Evolutionary conservation across 495 filamentous ascomycete species (phyloP).

Genomic region (Neohortaea acidophila): DNA sequence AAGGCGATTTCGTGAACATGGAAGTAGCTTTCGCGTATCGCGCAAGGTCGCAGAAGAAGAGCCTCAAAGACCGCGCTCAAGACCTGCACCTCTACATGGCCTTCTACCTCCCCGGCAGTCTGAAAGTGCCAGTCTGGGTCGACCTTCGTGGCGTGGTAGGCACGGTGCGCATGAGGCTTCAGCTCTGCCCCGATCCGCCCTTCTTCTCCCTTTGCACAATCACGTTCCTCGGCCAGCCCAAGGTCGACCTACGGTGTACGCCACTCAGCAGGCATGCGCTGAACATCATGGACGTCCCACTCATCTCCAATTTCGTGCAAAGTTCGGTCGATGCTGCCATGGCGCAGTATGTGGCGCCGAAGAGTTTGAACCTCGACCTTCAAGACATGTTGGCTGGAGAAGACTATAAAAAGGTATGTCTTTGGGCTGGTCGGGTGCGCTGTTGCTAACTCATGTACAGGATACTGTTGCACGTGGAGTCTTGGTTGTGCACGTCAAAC

Average conservation of each 20-base stretch:
- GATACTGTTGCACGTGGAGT: conserved; percentile 51
- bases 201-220: conserved; percentile 56
- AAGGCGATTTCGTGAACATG: conserved; percentile 57
- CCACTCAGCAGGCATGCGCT: conserved; percentile 49
- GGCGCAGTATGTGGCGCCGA: conserved; percentile 57
- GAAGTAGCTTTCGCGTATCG: conserved; percentile 58
- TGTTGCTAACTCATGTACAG: too few relatives aligned
- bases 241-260: conserved; percentile 51
- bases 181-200: conserved; percentile 55
- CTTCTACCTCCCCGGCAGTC: conserved; percentile 46
- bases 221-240: conserved; percentile 62
- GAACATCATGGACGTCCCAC: conserved; percentile 55
- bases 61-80: conserved; percentile 43
- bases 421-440: too few relatives aligned
- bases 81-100: conserved; percentile 54
- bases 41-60: conserved; percentile 38
- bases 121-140: conserved; percentile 54
- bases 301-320: conserved; percentile 59
- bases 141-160: conserved; percentile 52
- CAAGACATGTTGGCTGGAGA: conserved; percentile 62
- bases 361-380: conserved; percentile 53
- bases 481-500: conserved; percentile 45
- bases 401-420: conserved; percentile 68
- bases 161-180: conserved; percentile 47
- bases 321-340: conserved; percentile 55